Conservation (phyloP, 148 eudicot genomes). For the Fagopyrum esculentum region DNA sequence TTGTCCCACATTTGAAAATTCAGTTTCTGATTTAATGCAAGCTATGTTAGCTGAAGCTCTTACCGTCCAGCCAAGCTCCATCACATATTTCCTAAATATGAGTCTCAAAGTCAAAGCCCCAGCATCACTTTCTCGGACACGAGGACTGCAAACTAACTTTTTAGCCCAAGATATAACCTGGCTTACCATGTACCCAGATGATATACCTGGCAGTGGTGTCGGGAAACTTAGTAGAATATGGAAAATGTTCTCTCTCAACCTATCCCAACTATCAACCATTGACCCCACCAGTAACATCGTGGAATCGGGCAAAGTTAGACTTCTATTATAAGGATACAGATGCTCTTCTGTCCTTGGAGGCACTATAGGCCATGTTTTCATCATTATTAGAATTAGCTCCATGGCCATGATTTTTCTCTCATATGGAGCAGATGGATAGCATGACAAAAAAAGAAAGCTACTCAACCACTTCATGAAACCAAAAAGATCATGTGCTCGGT, state of each 20-base stretch:
- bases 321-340: conserved; percentile 57
- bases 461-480: conserved; percentile 85
- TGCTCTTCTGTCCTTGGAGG: conserved; percentile 34
- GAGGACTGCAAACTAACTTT: conserved; percentile 84
- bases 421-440: conserved; percentile 98
- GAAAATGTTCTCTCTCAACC: conserved; percentile 79
- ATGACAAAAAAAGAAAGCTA: conserved; percentile 77
- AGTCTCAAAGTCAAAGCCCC: conserved; percentile 89
- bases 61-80: conserved; percentile 75
- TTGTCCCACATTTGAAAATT: conserved; percentile 27
- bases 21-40: conserved; percentile 26
- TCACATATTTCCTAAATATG: conserved; percentile 74
- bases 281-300: conserved; percentile 85
- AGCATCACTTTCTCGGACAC: conserved; percentile 99
- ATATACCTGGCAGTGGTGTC: conserved; percentile 86
- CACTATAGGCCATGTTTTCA: conserved; percentile 69
- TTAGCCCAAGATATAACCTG: conserved; percentile 77
- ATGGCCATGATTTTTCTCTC: conserved; percentile 96
- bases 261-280: conserved; percentile 97
- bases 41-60: conserved; percentile 42
- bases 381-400: conserved; percentile 84
- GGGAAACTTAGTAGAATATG: conserved; percentile 72
- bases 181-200: conserved; percentile 41
- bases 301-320: conserved; percentile 70
- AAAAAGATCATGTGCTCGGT: conserved; percentile 62